Base-by-base conservation (phyloP, 2,329 filamentous ascomycete genomes). In the Colletotrichum horii region DNA sequence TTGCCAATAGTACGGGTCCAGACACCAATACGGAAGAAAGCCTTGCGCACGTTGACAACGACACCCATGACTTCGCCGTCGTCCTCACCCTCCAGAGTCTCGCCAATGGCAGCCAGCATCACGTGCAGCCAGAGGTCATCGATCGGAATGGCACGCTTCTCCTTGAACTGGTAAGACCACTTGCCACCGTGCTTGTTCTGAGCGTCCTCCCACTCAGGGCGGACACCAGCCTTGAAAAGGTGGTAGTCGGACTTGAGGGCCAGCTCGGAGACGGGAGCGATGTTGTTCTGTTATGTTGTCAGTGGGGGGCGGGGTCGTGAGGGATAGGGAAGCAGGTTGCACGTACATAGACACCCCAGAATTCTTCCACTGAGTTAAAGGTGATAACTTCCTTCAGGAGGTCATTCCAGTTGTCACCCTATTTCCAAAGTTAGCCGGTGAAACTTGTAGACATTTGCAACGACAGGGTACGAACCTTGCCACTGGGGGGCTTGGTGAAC, bases 131-230 rank as follows among this genome's bases (percentile, higher is more conserved):
- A 99, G 71, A 98, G 91, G 75, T 96, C 94, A 84, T 99, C 96
- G 85, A 98, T 97, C 81, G 96, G 95, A 84, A 98, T 91, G 79
- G 90, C 92, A 83, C 94, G 94, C 92, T 98, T 98, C 81, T 98
- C 95, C 90, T 97, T 98, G 93, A 98, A 98, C 82, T 95, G 94
- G 88, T 97, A 98, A 30, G 96, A 96, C 97, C 97, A 99, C 88
- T 98, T 98, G 87, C 97, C 97, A 81, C 97, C 97, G 85, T 98
- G 96, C 91, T 98, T 99, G 90, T 99, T 99, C 89, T 98, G 96
- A 30, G 92, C 90, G 84, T 99, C 97, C 87, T 99, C 97, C 97
- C 97, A 99, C 88, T 99, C 97, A 43, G 97, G 97, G 78, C 97
- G 95, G 78, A 99, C 95, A 79, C 96, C 96, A 81, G 94, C 94